A percentile compares a stretch with the other conserved stretches of the same genome.
Conservation (phyloP, 768 basidiomycete genomes). For the Panaeolus papilionaceus region DNA sequence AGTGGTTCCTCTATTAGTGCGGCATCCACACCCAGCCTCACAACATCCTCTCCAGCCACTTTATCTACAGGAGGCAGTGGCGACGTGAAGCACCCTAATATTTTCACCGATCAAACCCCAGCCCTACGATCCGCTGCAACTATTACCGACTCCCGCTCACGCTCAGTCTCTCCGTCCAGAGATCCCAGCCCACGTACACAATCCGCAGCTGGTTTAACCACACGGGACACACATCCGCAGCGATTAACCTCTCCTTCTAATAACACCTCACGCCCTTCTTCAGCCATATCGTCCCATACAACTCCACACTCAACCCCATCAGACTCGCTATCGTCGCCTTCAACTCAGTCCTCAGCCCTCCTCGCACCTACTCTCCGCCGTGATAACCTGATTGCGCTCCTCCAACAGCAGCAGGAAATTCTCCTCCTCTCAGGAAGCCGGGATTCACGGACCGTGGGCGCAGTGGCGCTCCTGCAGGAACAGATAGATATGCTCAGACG, state of each 20-base stretch:
- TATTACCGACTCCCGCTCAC: background rate
- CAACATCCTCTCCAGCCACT: conserved; percentile 2
- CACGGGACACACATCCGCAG: conserved; percentile 3
- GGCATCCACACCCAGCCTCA: background rate
- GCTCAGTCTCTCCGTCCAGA: background rate
- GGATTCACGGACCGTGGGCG: conserved; percentile 11
- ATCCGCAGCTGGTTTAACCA: background rate
- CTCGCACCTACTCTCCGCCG: background rate
- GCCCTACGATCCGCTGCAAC: background rate
- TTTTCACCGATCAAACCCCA: background rate
- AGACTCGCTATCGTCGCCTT: background rate
- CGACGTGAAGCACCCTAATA: conserved; percentile 1
- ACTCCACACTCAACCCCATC: background rate
- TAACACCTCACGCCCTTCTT: background rate
- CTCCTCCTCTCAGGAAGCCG: conserved; percentile 5
- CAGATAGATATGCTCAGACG: conserved; percentile 10
- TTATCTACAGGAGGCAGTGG: background rate
- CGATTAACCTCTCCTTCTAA: background rate
- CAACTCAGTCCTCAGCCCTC: background rate
- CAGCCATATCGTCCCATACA: background rate
- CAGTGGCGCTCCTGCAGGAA: conserved; percentile 7
- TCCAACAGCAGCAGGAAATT: conserved; percentile 6
- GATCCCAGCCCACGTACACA: background rate
- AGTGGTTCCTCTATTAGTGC: background rate
- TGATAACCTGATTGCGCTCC: background rate